phyloP scores from a whole-genome alignment of 208 protist genomes.

The Tritrichomonas musculus region DNA sequence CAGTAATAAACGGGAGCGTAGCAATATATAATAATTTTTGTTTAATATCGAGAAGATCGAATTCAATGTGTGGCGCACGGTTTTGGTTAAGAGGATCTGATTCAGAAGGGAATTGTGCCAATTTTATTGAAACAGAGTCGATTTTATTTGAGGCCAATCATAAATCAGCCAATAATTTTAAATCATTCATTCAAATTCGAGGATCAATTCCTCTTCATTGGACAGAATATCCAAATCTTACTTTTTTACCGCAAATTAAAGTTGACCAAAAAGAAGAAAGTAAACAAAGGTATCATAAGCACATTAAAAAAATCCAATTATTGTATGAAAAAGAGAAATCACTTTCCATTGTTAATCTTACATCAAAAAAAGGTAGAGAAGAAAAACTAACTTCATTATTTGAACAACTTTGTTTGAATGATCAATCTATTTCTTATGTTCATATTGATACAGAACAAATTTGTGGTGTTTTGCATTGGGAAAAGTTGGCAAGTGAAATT shows the following conservation, averaged over 20 bases:
- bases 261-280: background rate
- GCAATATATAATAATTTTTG: background rate
- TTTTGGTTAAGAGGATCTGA: background rate
- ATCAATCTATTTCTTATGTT: background rate
- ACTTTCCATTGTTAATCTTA: background rate
- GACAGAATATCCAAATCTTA: slow-evolving; percentile 21
- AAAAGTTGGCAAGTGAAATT: background rate
- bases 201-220: background rate
- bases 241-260: background rate
- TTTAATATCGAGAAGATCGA: background rate
- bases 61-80: background rate
- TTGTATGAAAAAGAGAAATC: background rate
- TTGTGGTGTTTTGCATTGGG: background rate
- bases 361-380: background rate
- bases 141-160: background rate
- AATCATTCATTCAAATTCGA: background rate
- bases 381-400: background rate
- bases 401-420: background rate
- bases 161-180: background rate
- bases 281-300: background rate
- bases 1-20: background rate
- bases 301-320: background rate
- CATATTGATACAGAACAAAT: background rate
- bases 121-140: slow-evolving; percentile 25
- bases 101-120: background rate